These are phyloP conservation scores for Tylopilus sp. DNA, from an alignment of 768 basidiomycete species.

Conservation along the genomic window DNA sequence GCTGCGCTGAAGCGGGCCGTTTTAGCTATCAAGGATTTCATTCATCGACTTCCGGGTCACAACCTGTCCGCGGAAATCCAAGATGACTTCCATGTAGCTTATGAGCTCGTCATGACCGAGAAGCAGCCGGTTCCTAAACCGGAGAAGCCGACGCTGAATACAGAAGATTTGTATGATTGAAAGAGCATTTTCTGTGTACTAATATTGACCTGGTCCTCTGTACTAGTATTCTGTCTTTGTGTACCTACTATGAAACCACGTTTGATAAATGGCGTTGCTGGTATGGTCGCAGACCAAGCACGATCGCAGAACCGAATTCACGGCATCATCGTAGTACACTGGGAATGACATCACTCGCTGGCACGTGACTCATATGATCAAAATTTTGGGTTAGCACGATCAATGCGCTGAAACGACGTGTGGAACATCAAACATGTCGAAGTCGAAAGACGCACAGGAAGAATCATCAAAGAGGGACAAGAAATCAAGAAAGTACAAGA, in stretches of 20 bases:
- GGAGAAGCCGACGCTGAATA: slow-evolving; percentile 24
- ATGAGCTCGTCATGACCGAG: slow-evolving; percentile 33
- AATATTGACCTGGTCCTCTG: too few species aligned
- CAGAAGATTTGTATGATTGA: slow-evolving; percentile 26
- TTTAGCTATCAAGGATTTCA: slow-evolving; percentile 26
- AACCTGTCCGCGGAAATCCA: slow-evolving; percentile 15
- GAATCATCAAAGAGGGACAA: background rate
- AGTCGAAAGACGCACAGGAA: slow-evolving; percentile 1
- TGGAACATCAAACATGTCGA: slow-evolving; percentile 5
- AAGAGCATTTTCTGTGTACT: too few species aligned
- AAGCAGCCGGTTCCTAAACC: slow-evolving; percentile 1
- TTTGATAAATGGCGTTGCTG: too few species aligned
- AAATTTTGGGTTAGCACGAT: background rate
- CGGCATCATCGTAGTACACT: too few species aligned
- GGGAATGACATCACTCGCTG: too few species aligned
- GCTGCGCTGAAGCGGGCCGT: slow-evolving; percentile 27
- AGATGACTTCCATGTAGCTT: slow-evolving; percentile 28
- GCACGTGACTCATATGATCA: slow-evolving; percentile 4
- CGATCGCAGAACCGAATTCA: too few species aligned
- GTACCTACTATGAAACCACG: too few species aligned
- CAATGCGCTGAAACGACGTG: too few species aligned
- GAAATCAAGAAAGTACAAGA: background rate
- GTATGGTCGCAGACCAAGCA: too few species aligned
- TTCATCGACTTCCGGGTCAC: slow-evolving; percentile 22
- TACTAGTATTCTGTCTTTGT: too few species aligned